Evolutionary conservation across 1,139 yeast genomes (phyloP), one percentile per base, ranked within the genome.

Genomic region (Blastobotrys capitulatus): DNA sequence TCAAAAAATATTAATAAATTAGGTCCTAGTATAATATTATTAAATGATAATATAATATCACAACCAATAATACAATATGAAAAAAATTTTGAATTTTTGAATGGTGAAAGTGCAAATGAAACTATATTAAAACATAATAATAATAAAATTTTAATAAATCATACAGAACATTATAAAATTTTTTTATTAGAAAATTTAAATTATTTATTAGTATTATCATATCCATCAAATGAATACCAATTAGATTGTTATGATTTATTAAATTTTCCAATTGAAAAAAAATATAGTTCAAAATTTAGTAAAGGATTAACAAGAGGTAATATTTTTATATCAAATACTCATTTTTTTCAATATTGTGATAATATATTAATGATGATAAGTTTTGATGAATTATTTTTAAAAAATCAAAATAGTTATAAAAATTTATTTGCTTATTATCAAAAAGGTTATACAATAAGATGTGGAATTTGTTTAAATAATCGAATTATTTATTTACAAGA

Each of bases 401-500:
- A 6, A 10, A 6, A 18, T 13, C 6, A 6, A n/a, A 22, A n/a
- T 7, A 19, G 25, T 7, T 39, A 20, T 32, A 39, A 2, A 8
- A 27, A 4, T 4, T 18, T 39, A 12, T n/a, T 39, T 31, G 10
- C 12, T 4, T 39, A 39, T 27, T 5, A 7, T 2, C 42, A 29
- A 26, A 2, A 12, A 12, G 42, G 42, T 2, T n/a, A 39, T 39
- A 18, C 19, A 5, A 20, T 39, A 4, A 7, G 42, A 22, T 39
- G 42, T 12, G 42, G 42, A 15, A 18, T n/a, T 18, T 18, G 42
- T 19, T 3, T 2, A 6, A 26, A 19, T 13, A 10, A n/a, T 5
- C 31, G 42, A 34, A 6, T 39, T 15, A 18, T 39, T 15, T 39
- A 22, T 26, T 26, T 39, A 13, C 42, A 39, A n/a, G 42, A 39